Percentiles rank a stretch among this genome's conserved stretches.
Evolutionary conservation across 768 basidiomycete genomes (phyloP).

Genomic region (Grammothele lineata): DNA sequence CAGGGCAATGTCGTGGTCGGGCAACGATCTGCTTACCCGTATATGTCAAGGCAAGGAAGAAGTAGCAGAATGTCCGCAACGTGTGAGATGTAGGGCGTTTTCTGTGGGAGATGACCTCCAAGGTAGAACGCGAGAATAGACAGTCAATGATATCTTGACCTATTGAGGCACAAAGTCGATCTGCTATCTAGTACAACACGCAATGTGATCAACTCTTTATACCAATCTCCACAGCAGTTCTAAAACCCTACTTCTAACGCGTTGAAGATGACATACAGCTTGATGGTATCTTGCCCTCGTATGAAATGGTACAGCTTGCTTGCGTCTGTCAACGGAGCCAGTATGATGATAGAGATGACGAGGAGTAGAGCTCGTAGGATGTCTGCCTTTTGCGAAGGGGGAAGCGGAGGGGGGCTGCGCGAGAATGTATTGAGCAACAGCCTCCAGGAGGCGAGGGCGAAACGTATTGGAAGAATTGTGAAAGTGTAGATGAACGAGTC

Average conservation of each 20-base stretch:
- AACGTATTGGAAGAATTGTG: constrained; percentile 94
- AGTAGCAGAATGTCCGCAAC: constrained; percentile 80
- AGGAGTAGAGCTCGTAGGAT: constrained; percentile 80
- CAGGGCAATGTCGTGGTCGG: background rate
- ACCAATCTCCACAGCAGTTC: too few relatives aligned
- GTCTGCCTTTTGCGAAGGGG: constrained; percentile 90
- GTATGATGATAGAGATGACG: constrained; percentile 63
- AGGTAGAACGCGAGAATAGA: constrained; percentile 88
- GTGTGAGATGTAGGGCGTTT: constrained; percentile 58
- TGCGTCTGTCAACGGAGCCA: constrained; percentile 85
- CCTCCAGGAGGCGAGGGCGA: constrained; percentile 56
- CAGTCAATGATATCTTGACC: constrained; percentile 98
- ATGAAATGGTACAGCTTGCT: constrained; percentile 98
- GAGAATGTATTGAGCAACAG: constrained; percentile 48
- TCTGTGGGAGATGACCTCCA: constrained; percentile 66
- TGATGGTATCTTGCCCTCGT: constrained; percentile 97
- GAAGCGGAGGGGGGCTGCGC: constrained; percentile 49
- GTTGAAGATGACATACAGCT: constrained; percentile 98
- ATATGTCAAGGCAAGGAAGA: constrained; percentile 76
- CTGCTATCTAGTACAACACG: constrained; percentile 67
- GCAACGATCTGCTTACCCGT: constrained; percentile 50
- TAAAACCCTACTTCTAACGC: constrained; percentile 93
- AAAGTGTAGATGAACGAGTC: constrained; percentile 98
- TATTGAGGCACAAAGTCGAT: constrained; percentile 90
- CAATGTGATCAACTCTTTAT: too few relatives aligned